Percentiles rank a stretch among this genome's conserved stretches.
These are phyloP conservation scores for Nidularia pulvinata DNA, from an alignment of 768 basidiomycete species.

Conservation along the genomic window DNA sequence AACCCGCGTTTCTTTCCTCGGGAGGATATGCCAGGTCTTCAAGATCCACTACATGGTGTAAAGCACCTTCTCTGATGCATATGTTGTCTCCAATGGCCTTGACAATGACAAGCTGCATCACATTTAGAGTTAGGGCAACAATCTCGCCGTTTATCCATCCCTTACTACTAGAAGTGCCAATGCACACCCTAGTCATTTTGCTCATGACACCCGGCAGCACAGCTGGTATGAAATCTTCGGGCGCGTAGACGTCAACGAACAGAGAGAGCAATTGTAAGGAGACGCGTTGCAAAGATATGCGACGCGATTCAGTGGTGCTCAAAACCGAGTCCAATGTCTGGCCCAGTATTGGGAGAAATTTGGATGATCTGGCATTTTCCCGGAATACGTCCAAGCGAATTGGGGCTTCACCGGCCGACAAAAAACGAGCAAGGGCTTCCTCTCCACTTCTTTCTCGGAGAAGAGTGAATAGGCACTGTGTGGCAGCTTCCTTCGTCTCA, in stretches of 20 bases:
- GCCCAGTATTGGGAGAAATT: constrained; percentile 78
- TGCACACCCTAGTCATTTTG: constrained; percentile 67
- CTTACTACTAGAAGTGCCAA: constrained; percentile 51
- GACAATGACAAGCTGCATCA: constrained; percentile 55
- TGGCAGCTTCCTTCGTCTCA: constrained; percentile 80
- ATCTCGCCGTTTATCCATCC: constrained; percentile 76
- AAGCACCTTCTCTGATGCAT: constrained; percentile 60
- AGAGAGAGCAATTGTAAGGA: constrained; percentile 60
- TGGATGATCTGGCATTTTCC: constrained; percentile 39
- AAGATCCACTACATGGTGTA: constrained; percentile 53
- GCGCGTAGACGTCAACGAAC: constrained; percentile 58
- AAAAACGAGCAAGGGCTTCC: constrained; percentile 25
- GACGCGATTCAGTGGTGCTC: constrained; percentile 49
- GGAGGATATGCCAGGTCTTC: constrained; percentile 52
- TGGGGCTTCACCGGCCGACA: constrained; percentile 13
- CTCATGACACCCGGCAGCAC: constrained; percentile 87
- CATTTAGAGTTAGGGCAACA: constrained; percentile 55
- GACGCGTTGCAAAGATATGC: constrained; percentile 58
- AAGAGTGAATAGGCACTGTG: constrained; percentile 62
- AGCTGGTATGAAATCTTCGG: constrained; percentile 54
- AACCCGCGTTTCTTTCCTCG: constrained; percentile 17
- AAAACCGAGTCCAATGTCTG: constrained; percentile 82
- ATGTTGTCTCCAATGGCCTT: constrained; percentile 67
- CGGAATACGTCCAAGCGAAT: constrained; percentile 34
- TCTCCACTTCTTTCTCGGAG: constrained; percentile 49